Evolutionary conservation across 805 yeast species (phyloP), one percentile per base, ranked within the genome.

Genomic region (Pichia gijzeniarum): DNA sequence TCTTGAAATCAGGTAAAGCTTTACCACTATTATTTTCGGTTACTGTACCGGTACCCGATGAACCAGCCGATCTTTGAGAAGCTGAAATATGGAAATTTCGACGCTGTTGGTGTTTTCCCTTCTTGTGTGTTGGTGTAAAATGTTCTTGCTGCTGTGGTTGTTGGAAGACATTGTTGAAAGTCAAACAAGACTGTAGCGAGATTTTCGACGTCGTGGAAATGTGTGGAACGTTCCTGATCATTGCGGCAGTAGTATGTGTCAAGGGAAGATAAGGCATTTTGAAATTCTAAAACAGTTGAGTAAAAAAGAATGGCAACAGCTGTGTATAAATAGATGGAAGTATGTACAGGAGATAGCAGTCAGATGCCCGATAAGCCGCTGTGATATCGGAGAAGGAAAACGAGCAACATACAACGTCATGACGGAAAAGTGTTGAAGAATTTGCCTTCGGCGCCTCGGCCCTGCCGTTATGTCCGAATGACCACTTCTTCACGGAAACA

Each of bases 161-260:
- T 18, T 46, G 50, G 31, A 54, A 54, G 20, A 54, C 54, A 35
- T 48, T 53, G 28, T 50, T 54, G 22, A 46, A 49, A 18, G 58
- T 54, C 27, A 54, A 36, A 27, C 54, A 52, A 10, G 57, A 53
- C 47, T 54, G 55, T n/a, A 54, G 22, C 1, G 57, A 48, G 3
- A 52, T 39, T 21, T 47, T 47, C 1, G 50, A 41, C 18, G 49
- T 45, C 12, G 51, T 27, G 1, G 51, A 35, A 13, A 43, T 40
- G 32, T 51, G 54, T 4, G 53, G 57, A 18, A 54, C 56, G 43
- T 53, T 54, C 42, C 55, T 54, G 31, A 54, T 42, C 58, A 54
- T 54, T 14, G 30, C 40, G 18, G 38, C 35, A 9, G 48, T 35
- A 14, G 38, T 31, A 7, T 20, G 32, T 9, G 42, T 21, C 12